Base-by-base conservation (phyloP, 2,329 filamentous ascomycete species). In the Pseudocercospora crystallina region DNA sequence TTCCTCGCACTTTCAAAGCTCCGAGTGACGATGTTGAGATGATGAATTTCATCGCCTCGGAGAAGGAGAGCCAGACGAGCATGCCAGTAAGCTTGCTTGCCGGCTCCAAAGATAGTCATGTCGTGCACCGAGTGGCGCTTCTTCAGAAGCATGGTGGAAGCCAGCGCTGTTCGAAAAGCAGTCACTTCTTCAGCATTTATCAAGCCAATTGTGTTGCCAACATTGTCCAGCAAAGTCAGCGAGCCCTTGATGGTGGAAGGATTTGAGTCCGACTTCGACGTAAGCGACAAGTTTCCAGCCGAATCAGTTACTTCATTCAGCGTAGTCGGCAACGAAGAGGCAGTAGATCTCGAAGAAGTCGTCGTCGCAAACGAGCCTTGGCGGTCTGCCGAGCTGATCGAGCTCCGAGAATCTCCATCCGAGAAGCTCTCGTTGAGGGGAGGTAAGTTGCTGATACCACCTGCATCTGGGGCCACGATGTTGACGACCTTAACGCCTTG, bases 41-140 rank as follows among this genome's bases (percentile, higher is more conserved):
- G 82, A 61, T 85, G 84, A 61, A 96, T 85, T 14, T 89, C 88
- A 39, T 73, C 64, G 0, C 78, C 76, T 1, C 80, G 86, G 43
- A 94, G 78, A 57, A 92, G 78, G 9, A 97, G 78, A 0, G 91
- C 86, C 4, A 97, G 80, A 1, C 90, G 85, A 37, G 95, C 83
- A 68, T 96, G 92, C 91, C 91, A 97, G 74, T 92, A 95, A 10
- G 92, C 92, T 73, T 96, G 91, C 61, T 86, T 84, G 39, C 92
- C 92, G 31, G 87, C 85, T 17, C 92, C 92, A 68, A 96, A 97
- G 46, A 95, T 86, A 11, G 86, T 85, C 9, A 96, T 66, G 11
- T 85, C 89, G 65, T 86, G 84, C 36, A 95, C 85, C 26, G 80
- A 80, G 48, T 80, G 76, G 49, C 92, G 87, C 62, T 76, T 76